These are phyloP conservation scores for Penicillium sumatraense DNA, from an alignment of 2,329 filamentous ascomycete species.

Conservation along the genomic window DNA sequence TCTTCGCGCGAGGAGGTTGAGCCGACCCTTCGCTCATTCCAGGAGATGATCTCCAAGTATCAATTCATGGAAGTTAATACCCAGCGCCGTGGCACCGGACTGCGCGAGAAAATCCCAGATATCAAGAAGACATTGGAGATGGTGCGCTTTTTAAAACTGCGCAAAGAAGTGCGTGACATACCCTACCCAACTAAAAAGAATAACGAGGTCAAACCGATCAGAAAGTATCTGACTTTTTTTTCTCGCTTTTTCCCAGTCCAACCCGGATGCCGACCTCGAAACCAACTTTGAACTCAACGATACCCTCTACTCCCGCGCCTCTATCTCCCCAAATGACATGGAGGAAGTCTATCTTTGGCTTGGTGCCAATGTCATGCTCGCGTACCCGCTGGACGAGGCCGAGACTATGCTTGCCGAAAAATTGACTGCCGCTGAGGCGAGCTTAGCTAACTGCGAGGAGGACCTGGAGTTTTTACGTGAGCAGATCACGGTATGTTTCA, in stretches of 20 bases:
- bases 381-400: conserved; percentile 89
- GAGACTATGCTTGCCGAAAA: conserved; percentile 78
- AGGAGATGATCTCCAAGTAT: conserved; percentile 77
- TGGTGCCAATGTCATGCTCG: conserved; percentile 97
- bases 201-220: not conserved
- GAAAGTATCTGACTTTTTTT: not conserved
- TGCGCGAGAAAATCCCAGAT: conserved; percentile 95
- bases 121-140: conserved; percentile 95
- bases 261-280: conserved; percentile 67
- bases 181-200: not conserved
- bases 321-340: conserved; percentile 70
- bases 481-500: conserved; percentile 80
- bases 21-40: conserved; percentile 50
- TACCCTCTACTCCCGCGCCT: conserved; percentile 88
- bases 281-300: conserved; percentile 97
- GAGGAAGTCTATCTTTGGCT: conserved; percentile 96
- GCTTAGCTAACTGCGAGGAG: conserved; percentile 87
- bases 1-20: conserved; percentile 51
- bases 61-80: conserved; percentile 99
- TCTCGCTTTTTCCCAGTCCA: conserved; percentile 21
- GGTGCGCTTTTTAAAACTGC: conserved; percentile 80
- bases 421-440: conserved; percentile 76
- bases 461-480: conserved; percentile 94
- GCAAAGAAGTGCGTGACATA: conserved; percentile 66
- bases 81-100: conserved; percentile 75